Percentiles rank a stretch among this genome's conserved stretches.
Evolutionary conservation across 768 basidiomycete genomes (phyloP).

Genomic region (Rhodotorula diobovata): DNA sequence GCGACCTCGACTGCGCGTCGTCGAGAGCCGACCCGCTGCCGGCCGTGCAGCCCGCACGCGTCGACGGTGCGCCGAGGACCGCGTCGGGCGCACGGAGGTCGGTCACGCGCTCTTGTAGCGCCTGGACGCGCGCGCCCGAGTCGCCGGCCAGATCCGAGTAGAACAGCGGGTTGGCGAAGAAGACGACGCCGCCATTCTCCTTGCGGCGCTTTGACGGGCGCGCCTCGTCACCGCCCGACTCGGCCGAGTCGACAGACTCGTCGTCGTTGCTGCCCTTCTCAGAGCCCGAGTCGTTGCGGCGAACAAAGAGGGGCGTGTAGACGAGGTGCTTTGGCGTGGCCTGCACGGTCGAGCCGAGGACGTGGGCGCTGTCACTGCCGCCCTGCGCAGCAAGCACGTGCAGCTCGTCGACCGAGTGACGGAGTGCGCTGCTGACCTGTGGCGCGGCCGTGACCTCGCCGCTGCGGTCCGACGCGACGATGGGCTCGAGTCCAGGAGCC

Average conservation of each 20-base stretch:
- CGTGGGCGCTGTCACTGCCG: neutral
- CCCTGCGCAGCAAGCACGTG: neutral
- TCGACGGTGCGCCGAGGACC: neutral
- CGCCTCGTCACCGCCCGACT: neutral
- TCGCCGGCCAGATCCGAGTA: constrained; percentile 36
- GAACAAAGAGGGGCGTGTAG: constrained; percentile 25
- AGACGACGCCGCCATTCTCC: constrained; percentile 30
- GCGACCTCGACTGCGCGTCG: neutral
- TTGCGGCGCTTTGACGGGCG: constrained; percentile 8
- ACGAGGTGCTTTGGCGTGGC: neutral
- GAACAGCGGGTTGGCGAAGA: constrained; percentile 28
- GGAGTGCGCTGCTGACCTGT: neutral
- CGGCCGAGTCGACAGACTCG: neutral
- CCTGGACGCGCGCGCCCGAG: neutral
- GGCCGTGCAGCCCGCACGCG: neutral
- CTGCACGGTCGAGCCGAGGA: constrained; percentile 1
- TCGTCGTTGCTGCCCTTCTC: neutral
- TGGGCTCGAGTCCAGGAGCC: neutral
- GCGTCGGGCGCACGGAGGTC: neutral
- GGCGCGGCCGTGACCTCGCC: neutral
- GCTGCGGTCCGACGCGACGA: no score
- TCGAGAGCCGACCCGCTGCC: neutral
- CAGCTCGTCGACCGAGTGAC: constrained; percentile 6
- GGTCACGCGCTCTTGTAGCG: neutral
- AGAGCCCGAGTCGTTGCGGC: neutral